These are phyloP conservation scores for Cucumis variabilis DNA, from an alignment of 331 rosid genomes.

Conservation along the genomic window DNA sequence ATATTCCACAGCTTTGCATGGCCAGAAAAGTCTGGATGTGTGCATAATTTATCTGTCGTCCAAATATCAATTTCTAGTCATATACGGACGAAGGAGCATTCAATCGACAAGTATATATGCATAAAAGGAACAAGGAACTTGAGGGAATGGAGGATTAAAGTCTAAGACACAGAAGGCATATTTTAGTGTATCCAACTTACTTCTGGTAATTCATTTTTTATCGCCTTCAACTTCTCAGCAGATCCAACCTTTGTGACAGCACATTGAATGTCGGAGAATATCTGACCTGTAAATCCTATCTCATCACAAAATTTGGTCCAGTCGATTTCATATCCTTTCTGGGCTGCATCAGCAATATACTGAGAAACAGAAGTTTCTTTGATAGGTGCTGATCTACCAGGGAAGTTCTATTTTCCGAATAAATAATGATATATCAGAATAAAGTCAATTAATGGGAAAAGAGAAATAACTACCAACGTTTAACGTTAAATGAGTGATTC, in stretches of 20 bases:
- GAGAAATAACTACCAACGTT: background rate
- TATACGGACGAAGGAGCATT: background rate
- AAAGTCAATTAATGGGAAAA: slow-evolving; percentile 2
- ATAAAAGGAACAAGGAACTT: background rate
- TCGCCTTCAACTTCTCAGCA: slow-evolving; percentile 79
- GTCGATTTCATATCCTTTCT: slow-evolving; percentile 71
- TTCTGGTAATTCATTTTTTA: slow-evolving; percentile 78
- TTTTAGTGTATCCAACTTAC: slow-evolving; percentile 52
- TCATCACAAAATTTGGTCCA: slow-evolving; percentile 70
- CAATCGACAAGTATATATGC: background rate
- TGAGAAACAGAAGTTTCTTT: slow-evolving; percentile 73
- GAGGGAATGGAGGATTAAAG: background rate
- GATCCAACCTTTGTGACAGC: slow-evolving; percentile 83
- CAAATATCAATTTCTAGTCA: slow-evolving; percentile 31
- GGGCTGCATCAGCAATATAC: slow-evolving; percentile 79
- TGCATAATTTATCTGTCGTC: slow-evolving; percentile 64
- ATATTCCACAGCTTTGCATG: slow-evolving; percentile 59
- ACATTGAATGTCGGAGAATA: slow-evolving; percentile 54
- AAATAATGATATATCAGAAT: slow-evolving; percentile 19
- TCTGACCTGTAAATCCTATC: slow-evolving; percentile 55
- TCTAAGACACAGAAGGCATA: slow-evolving; percentile 16
- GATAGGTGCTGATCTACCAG: slow-evolving; percentile 84
- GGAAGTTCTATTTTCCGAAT: slow-evolving; percentile 55
- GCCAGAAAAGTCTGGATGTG: slow-evolving; percentile 69
- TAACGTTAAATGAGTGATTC: background rate